Evolutionary conservation across 305 asterid species (phyloP).

Genomic region (Solanum hybrid): DNA sequence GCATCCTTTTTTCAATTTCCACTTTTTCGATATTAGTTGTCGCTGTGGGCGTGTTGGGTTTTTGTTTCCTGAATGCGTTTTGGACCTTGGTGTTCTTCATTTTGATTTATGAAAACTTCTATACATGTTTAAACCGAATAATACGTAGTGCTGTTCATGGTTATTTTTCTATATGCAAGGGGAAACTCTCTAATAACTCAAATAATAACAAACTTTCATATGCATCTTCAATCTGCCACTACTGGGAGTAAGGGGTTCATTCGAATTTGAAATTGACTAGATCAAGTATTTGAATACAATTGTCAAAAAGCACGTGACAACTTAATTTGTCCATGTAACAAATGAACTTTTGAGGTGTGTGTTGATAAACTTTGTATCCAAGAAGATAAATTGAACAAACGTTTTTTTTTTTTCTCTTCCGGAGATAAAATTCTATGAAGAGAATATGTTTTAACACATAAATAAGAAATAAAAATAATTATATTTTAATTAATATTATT

Average conservation of each 20-base stretch:
- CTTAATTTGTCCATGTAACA: not conserved
- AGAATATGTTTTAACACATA: too few relatives aligned
- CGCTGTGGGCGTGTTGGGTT: not conserved
- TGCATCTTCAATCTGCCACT: not conserved
- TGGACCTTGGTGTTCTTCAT: not conserved
- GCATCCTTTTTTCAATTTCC: not conserved
- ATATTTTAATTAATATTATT: too few relatives aligned
- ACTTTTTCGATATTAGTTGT: not conserved
- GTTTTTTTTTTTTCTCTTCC: not conserved
- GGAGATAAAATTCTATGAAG: not conserved
- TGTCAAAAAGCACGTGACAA: not conserved
- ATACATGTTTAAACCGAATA: not conserved
- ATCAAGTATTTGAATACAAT: not conserved
- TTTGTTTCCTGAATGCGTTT: not conserved
- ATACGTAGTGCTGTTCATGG: not conserved
- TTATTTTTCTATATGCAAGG: not conserved
- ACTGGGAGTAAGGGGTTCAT: not conserved
- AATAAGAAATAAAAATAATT: too few relatives aligned
- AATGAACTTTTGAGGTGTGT: not conserved
- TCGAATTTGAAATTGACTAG: not conserved
- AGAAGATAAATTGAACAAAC: not conserved
- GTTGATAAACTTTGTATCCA: not conserved
- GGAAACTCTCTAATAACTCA: accelerated
- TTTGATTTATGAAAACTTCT: not conserved
- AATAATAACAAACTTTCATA: not conserved